A percentile compares a stretch with the other conserved stretches of the same genome.
These are phyloP conservation scores for Leccinum boreale DNA, from an alignment of 768 basidiomycete genomes.

Conservation along the genomic window DNA sequence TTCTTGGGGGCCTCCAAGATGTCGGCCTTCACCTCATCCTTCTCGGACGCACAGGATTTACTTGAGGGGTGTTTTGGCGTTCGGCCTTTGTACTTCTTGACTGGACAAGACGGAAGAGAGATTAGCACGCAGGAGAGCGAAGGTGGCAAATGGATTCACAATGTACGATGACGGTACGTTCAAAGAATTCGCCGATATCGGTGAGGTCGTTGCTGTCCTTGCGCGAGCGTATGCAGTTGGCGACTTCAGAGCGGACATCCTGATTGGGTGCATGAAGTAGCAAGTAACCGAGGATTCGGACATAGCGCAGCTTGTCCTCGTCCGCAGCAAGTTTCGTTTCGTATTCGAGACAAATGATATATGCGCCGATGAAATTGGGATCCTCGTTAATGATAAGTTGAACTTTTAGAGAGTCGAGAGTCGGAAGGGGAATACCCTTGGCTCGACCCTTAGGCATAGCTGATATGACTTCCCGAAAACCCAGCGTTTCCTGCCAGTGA, in stretches of 20 bases:
- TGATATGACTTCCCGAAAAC: too few relatives aligned
- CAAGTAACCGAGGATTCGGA: constrained; percentile 7
- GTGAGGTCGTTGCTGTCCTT: not conserved
- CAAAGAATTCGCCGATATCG: constrained; percentile 2
- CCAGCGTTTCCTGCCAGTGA: too few relatives aligned
- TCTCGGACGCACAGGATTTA: constrained; percentile 13
- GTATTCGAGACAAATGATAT: not conserved
- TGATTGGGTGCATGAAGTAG: constrained; percentile 4
- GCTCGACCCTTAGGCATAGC: too few relatives aligned
- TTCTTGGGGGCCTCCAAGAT: not conserved
- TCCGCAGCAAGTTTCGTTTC: not conserved
- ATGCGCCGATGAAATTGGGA: not conserved
- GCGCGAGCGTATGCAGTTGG: constrained; percentile 2
- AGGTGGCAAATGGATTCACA: not conserved
- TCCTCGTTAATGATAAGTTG: not conserved
- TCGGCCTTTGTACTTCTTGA: constrained; percentile 12
- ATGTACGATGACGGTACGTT: constrained; percentile 1
- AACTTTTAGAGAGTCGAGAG: not conserved
- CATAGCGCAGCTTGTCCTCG: not conserved
- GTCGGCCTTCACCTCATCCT: not conserved
- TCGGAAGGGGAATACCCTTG: not conserved
- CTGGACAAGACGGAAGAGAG: not conserved
- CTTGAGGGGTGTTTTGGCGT: constrained; percentile 20
- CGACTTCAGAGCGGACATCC: not conserved
- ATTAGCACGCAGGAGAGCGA: not conserved